Conservation (phyloP, 2,329 filamentous ascomycete genomes). For the Sarocladiaceae sp. region DNA sequence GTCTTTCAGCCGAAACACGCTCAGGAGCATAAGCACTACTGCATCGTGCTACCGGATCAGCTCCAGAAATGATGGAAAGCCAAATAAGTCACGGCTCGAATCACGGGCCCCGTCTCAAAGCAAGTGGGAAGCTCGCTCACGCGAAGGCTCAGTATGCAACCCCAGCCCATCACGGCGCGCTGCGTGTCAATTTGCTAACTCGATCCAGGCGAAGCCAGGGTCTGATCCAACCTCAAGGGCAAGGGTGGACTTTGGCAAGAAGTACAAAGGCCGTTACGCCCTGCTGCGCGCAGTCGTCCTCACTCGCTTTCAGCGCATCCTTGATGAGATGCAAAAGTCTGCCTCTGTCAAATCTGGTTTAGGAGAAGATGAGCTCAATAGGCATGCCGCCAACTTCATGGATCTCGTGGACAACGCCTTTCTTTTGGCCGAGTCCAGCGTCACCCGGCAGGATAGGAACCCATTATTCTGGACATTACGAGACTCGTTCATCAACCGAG, state of each 20-base stretch:
- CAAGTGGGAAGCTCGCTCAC: background rate
- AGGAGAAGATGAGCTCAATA: slow-evolving; percentile 34
- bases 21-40: too few species aligned
- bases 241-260: slow-evolving; percentile 18
- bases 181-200: background rate
- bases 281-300: slow-evolving; percentile 28
- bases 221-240: slow-evolving; percentile 27
- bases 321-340: slow-evolving; percentile 21
- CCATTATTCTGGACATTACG: slow-evolving; percentile 53
- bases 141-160: background rate
- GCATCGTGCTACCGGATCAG: too few species aligned
- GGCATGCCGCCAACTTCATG: slow-evolving; percentile 40
- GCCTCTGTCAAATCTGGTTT: slow-evolving; percentile 21
- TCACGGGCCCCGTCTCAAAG: background rate
- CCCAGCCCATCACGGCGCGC: background rate
- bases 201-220: background rate
- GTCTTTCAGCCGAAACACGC: too few species aligned
- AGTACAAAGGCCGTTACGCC: slow-evolving; percentile 22
- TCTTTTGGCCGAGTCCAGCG: slow-evolving; percentile 32
- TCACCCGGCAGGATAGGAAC: slow-evolving; percentile 36
- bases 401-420: slow-evolving; percentile 38
- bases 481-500: slow-evolving; percentile 50
- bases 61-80: background rate
- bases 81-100: too few species aligned
- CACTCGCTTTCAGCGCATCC: slow-evolving; percentile 28